Conservation (phyloP, 371 early-diverging fungal genomes). For the Rhizomucor pusillus region DNA sequence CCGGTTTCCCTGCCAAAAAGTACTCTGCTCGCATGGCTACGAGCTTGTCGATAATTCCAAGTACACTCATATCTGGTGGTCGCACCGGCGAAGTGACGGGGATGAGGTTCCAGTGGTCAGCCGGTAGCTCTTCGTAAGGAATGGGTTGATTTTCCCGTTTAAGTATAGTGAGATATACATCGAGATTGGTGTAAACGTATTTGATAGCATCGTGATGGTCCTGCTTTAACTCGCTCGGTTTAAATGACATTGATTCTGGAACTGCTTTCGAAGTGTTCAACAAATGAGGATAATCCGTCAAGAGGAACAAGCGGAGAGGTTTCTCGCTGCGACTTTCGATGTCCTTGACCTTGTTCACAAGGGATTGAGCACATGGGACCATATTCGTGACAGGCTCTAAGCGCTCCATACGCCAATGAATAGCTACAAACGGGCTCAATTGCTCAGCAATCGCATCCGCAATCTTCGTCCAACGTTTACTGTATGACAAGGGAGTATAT, state of each 20-base stretch:
- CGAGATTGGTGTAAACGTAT: slow-evolving; percentile 30
- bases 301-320: slow-evolving; percentile 24
- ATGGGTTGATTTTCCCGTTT: slow-evolving; percentile 31
- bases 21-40: slow-evolving; percentile 47
- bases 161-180: slow-evolving; percentile 27
- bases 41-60: slow-evolving; percentile 48
- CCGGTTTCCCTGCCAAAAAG: slow-evolving; percentile 44
- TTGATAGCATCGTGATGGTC: slow-evolving; percentile 42
- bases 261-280: slow-evolving; percentile 25
- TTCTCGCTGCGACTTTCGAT: slow-evolving; percentile 7
- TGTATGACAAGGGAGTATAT: slow-evolving; percentile 30
- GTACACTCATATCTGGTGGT: slow-evolving; percentile 30
- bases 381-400: slow-evolving; percentile 39
- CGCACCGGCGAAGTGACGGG: slow-evolving; percentile 17
- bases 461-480: slow-evolving; percentile 21
- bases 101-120: slow-evolving; percentile 54
- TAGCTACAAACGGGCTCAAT: slow-evolving; percentile 42
- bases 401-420: slow-evolving; percentile 55
- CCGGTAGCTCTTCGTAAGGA: slow-evolving; percentile 79
- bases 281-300: slow-evolving; percentile 51
- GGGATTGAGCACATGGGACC: slow-evolving; percentile 34
- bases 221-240: slow-evolving; percentile 18
- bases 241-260: slow-evolving; percentile 46
- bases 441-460: slow-evolving; percentile 35
- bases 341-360: slow-evolving; percentile 25